A percentile compares a stretch with the other conserved stretches of the same genome.
Evolutionary conservation across 208 protist genomes (phyloP).

Genomic region (Leishmania gerbilli): DNA sequence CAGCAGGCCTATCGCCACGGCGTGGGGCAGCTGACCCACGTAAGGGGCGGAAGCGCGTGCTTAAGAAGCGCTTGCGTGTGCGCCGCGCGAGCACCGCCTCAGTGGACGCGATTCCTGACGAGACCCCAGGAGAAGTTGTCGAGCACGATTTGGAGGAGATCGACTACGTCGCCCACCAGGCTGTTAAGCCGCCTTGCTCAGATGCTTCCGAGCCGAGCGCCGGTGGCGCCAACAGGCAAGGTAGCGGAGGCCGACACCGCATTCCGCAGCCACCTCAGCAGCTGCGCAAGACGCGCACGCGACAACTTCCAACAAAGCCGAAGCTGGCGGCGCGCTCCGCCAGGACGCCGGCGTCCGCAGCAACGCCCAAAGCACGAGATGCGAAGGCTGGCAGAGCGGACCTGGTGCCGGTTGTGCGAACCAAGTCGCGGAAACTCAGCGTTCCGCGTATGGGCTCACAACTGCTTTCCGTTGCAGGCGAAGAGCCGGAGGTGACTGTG

Average conservation of each 20-base stretch:
- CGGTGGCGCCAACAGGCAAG: constrained; percentile 1
- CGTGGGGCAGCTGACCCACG: constrained; percentile 8
- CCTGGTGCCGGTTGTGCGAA: constrained; percentile 13
- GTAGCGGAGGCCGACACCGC: background rate
- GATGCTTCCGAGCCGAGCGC: background rate
- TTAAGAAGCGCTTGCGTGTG: constrained; percentile 39
- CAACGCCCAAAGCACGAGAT: background rate
- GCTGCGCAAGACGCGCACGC: constrained; percentile 11
- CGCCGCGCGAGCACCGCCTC: constrained; percentile 37
- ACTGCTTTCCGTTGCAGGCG: constrained; percentile 17
- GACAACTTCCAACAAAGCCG: constrained; percentile 18
- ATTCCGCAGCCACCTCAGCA: constrained; percentile 13
- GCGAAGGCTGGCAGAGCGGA: background rate
- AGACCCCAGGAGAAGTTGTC: constrained; percentile 43
- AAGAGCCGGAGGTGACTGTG: constrained; percentile 37
- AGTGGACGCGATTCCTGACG: constrained; percentile 46
- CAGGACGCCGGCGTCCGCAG: background rate
- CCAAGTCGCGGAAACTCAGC: constrained; percentile 27
- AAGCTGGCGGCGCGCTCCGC: constrained; percentile 5
- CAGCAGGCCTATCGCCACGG: constrained; percentile 7
- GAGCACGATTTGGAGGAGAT: constrained; percentile 39
- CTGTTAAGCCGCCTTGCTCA: background rate
- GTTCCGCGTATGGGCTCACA: constrained; percentile 18
- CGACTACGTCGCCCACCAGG: background rate
- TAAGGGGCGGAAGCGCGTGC: constrained; percentile 48